Base-by-base conservation (phyloP, 192 early-diverging fungal genomes). In the Coemansia sp. region DNA sequence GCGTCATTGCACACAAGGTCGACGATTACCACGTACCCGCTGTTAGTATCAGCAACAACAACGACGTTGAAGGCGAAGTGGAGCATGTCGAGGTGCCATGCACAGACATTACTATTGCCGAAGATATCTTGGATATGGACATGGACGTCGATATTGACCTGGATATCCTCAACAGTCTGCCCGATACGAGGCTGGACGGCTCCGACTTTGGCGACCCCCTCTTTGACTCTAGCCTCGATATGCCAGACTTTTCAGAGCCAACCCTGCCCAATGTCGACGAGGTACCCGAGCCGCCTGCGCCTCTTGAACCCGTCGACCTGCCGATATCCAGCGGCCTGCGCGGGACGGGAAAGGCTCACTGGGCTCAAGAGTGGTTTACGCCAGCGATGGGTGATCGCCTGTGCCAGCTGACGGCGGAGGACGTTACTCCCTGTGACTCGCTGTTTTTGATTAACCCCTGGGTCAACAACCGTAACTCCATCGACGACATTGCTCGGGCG, bases 341-440 rank as follows among this genome's bases (percentile, higher is more conserved):
- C 32, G 80, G 80, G 8, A 67, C 80, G 17, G 80, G 72, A 11
- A 57, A 61, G 35, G 53, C 55, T 42, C 72, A 82, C 42, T 84
- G 81, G 81, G 64, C 76, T 11, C 69, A 44, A 33, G 77, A 75
- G 39, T 84, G 81, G 81, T 73, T 84, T 53, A 73, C 81, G 1
- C 49, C 73, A 16, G 69, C 69, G 37, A 84, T 84, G 81, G 44
- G 33, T 23, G 63, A 61, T 42, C 72, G 76, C 4, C 64, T 84
- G 47, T 64, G 73, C 40, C 63, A 40, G 8, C 72, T 84, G 47
- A 76, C 73, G 1, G 81, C 77, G 13, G 66, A 71, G 2, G 81
- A 84, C 46, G 65, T 84, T 38, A 59, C 68, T 17, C 81, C 81
- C 4, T 78, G 59, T 49, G 81, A 84, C 65, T 84, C 81, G 11